These are phyloP conservation scores for Hansenula lynferdii DNA, from an alignment of 1,139 yeast genomes.

Conservation along the genomic window DNA sequence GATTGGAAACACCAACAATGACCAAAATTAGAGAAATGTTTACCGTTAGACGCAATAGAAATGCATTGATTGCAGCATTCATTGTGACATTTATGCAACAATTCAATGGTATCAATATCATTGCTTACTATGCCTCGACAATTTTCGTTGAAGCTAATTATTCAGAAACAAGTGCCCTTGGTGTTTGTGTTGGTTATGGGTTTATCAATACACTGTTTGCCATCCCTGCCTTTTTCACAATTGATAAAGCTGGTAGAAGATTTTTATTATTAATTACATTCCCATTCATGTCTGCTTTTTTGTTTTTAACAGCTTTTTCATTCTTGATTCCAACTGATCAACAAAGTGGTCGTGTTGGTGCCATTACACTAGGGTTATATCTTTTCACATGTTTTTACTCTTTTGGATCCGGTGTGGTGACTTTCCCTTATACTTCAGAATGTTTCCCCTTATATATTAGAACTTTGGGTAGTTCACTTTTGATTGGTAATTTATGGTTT, in stretches of 20 bases:
- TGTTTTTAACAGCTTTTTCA: slow-evolving; percentile 66
- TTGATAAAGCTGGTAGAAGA: slow-evolving; percentile 72
- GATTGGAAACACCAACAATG: slow-evolving; percentile 46
- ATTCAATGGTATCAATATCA: slow-evolving; percentile 82
- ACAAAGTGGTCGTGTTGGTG: slow-evolving; percentile 50
- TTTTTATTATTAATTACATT: slow-evolving; percentile 60
- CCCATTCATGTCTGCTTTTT: slow-evolving; percentile 62
- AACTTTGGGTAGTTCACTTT: slow-evolving; percentile 78
- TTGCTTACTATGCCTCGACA: slow-evolving; percentile 69
- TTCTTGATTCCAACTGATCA: slow-evolving; percentile 52
- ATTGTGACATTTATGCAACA: slow-evolving; percentile 85
- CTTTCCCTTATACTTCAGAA: slow-evolving; percentile 81
- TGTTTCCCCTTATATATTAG: slow-evolving; percentile 76
- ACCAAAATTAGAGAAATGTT: slow-evolving; percentile 47
- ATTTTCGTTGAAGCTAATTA: slow-evolving; percentile 66
- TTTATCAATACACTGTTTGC: slow-evolving; percentile 74
- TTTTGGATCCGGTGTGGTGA: slow-evolving; percentile 83
- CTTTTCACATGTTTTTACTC: slow-evolving; percentile 67
- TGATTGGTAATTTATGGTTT: slow-evolving; percentile 79
- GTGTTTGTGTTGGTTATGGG: slow-evolving; percentile 83
- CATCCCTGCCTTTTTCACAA: slow-evolving; percentile 71
- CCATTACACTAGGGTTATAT: slow-evolving; percentile 64
- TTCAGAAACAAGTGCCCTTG: slow-evolving; percentile 48
- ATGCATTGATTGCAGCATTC: slow-evolving; percentile 77
- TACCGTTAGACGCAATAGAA: slow-evolving; percentile 67